Percentiles rank a stretch among this genome's conserved stretches.
Evolutionary conservation across 768 basidiomycete genomes (phyloP).

Genomic region (Lactarius vividus): DNA sequence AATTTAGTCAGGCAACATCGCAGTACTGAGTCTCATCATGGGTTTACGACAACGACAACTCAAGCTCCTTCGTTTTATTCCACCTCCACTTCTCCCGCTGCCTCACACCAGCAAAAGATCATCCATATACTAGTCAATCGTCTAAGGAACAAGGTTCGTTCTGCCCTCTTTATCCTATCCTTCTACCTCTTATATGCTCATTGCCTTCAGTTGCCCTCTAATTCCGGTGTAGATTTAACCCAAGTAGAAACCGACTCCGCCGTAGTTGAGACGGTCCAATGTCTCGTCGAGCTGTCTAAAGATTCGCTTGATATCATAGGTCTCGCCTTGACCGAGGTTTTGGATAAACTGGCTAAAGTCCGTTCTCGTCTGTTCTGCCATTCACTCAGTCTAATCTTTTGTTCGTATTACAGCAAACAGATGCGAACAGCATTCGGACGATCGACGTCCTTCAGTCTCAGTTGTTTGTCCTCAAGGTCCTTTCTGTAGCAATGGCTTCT

Average conservation of each 20-base stretch:
- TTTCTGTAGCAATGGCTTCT: slow-evolving; percentile 73
- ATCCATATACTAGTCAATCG: slow-evolving; percentile 77
- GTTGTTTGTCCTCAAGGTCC: slow-evolving; percentile 78
- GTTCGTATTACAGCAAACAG: slow-evolving; percentile 46
- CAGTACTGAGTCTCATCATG: slow-evolving; percentile 54
- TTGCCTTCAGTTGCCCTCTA: slow-evolving; percentile 66
- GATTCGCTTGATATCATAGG: slow-evolving; percentile 81
- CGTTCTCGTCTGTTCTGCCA: slow-evolving; percentile 22
- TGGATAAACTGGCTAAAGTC: slow-evolving; percentile 79
- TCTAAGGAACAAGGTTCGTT: slow-evolving; percentile 79
- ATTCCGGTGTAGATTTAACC: slow-evolving; percentile 74
- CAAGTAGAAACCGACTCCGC: slow-evolving; percentile 74
- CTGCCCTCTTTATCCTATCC: slow-evolving; percentile 21
- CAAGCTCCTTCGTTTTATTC: slow-evolving; percentile 36
- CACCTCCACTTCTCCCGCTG: slow-evolving; percentile 30
- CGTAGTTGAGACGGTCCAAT: slow-evolving; percentile 71
- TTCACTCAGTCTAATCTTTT: not conserved
- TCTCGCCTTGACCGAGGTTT: slow-evolving; percentile 68
- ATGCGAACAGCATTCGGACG: slow-evolving; percentile 49
- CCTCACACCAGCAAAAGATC: slow-evolving; percentile 77
- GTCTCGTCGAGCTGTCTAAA: slow-evolving; percentile 73
- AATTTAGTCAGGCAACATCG: slow-evolving; percentile 51
- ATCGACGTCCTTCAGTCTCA: slow-evolving; percentile 84
- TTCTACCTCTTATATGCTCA: slow-evolving; percentile 14
- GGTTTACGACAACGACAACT: slow-evolving; percentile 24